Evolutionary conservation across 768 basidiomycete species (phyloP).

Genomic region (Russula dissimulans): DNA sequence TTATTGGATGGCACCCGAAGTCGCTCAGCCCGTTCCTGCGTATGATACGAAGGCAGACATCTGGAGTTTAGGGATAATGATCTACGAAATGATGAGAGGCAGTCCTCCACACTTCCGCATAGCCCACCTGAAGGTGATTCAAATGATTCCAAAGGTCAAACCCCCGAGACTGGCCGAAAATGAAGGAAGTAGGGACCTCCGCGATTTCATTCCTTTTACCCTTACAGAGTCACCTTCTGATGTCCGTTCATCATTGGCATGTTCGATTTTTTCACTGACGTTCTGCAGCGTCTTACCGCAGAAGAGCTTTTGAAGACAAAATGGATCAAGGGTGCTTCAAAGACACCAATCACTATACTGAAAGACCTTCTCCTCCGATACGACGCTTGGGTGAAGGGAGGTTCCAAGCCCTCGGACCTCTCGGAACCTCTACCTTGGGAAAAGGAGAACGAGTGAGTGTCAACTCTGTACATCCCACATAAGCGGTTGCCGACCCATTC

Average conservation of each 20-base stretch:
- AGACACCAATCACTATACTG: constrained; percentile 55
- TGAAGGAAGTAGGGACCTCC: constrained; percentile 76
- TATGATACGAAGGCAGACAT: constrained; percentile 98
- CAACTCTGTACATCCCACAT: constrained; percentile 4
- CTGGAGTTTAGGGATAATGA: constrained; percentile 94
- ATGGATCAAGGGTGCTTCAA: constrained; percentile 78
- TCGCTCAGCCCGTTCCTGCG: constrained; percentile 76
- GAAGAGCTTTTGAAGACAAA: constrained; percentile 82
- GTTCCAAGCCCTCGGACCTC: constrained; percentile 26
- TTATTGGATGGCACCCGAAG: constrained; percentile 99
- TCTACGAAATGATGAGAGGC: constrained; percentile 96
- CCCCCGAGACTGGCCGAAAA: constrained; percentile 73
- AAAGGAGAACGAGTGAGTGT: constrained; percentile 42
- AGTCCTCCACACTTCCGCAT: constrained; percentile 87
- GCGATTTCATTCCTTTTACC: constrained; percentile 79
- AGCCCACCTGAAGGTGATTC: constrained; percentile 73
- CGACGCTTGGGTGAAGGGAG: constrained; percentile 57
- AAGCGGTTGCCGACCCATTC: constrained; percentile 23
- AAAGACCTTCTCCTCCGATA: constrained; percentile 77
- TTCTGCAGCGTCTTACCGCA: constrained; percentile 65
- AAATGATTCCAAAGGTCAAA: constrained; percentile 76
- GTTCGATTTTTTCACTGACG: neutral
- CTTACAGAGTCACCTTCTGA: constrained; percentile 73
- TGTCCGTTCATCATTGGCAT: constrained; percentile 34
- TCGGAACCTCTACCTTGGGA: constrained; percentile 67